Evolutionary conservation across 2,329 filamentous ascomycete genomes (phyloP).

Genomic region (Onygena corvina): DNA sequence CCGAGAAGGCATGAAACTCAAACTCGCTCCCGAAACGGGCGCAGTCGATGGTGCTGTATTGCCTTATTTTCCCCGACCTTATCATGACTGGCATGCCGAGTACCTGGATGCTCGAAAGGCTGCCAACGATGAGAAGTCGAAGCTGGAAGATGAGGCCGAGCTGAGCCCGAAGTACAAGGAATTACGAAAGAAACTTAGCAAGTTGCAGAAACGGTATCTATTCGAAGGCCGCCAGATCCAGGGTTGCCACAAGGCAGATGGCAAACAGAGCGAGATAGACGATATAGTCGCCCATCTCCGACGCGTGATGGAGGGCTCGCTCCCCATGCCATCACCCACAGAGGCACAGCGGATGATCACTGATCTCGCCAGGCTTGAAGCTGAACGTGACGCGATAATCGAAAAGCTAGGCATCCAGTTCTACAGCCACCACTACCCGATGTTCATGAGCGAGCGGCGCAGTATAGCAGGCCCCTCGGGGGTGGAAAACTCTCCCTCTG

Average conservation of each 20-base stretch:
- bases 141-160: conserved; percentile 8
- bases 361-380: neutral
- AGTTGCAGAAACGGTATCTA: conserved; percentile 16
- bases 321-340: neutral
- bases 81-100: conserved; percentile 30
- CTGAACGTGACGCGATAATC: neutral
- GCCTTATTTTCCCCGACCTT: conserved; percentile 29
- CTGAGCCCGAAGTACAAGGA: neutral
- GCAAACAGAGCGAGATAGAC: conserved; percentile 21
- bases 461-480: neutral
- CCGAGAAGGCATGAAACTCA: conserved; percentile 20
- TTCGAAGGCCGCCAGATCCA: conserved; percentile 20
- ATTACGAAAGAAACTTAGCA: conserved; percentile 11
- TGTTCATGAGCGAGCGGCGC: neutral
- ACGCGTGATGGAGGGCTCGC: neutral
- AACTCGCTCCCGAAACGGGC: conserved; percentile 19
- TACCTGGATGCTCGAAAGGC: conserved; percentile 24
- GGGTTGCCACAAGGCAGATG: conserved; percentile 12
- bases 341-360: neutral
- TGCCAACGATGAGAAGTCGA: neutral
- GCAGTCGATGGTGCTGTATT: conserved; percentile 12
- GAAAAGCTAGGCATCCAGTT: neutral
- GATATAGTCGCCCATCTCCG: conserved; percentile 14
- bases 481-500: conserved; percentile 23
- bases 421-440: neutral